phyloP scores from a whole-genome alignment of 306 rosid species.

The Castanea mollissima region DNA sequence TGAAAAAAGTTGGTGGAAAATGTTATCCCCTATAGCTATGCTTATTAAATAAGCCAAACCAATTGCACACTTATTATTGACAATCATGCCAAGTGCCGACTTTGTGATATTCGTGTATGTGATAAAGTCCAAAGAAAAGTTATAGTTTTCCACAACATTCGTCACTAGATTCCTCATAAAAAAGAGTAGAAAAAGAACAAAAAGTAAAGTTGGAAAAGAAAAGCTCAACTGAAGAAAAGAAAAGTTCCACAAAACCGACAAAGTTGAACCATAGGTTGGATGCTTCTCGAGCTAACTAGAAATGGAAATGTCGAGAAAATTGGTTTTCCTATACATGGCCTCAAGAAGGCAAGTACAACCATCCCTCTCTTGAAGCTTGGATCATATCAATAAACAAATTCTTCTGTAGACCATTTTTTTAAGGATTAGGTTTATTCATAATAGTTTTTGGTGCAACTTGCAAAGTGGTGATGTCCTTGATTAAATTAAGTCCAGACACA shows the following conservation, averaged over 20 bases:
- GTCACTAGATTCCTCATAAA: constrained; percentile 38
- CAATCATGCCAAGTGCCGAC: constrained; percentile 20
- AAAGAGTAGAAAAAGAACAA: constrained; percentile 4
- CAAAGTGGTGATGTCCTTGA: neutral
- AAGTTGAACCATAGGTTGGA: constrained; percentile 35
- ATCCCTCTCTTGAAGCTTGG: neutral
- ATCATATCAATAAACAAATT: neutral
- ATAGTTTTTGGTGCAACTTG: neutral
- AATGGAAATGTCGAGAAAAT: constrained; percentile 26
- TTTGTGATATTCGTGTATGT: neutral
- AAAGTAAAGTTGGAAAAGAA: constrained; percentile 16
- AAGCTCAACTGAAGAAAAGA: constrained; percentile 16
- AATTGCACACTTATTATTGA: constrained; percentile 17
- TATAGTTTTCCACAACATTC: constrained; percentile 20
- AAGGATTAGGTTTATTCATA: too few species aligned
- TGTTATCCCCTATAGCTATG: too few species aligned
- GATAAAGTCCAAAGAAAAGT: constrained; percentile 11
- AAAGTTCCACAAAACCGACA: constrained; percentile 42
- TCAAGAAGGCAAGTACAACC: constrained; percentile 27
- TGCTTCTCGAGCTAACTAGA: constrained; percentile 40
- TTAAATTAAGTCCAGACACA: neutral
- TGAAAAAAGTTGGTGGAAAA: too few species aligned
- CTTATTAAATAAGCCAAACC: too few species aligned
- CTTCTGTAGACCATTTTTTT: neutral
- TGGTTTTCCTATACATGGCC: neutral